A percentile compares a stretch with the other conserved stretches of the same genome.
phyloP scores from a whole-genome alignment of 441 rosid genomes.

The Aquilaria agallochum region DNA sequence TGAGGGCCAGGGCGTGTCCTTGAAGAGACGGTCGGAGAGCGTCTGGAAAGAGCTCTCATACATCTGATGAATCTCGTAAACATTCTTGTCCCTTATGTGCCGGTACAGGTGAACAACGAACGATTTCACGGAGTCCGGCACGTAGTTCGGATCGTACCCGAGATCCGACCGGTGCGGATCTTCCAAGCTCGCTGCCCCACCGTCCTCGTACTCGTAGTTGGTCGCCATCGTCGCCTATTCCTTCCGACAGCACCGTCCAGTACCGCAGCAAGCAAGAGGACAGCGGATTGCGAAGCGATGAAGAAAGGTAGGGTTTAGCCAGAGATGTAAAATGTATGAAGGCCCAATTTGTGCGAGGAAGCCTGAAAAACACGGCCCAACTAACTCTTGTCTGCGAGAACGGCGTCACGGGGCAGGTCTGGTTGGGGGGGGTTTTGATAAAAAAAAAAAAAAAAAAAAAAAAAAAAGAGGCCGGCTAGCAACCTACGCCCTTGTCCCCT shows the following conservation, averaged over 20 bases:
- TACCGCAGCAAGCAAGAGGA: not conserved
- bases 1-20: slow-evolving; percentile 95
- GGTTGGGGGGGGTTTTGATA: too few relatives aligned
- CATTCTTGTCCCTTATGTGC: slow-evolving; percentile 93
- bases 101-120: slow-evolving; percentile 94
- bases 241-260: too few relatives aligned
- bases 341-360: too few relatives aligned
- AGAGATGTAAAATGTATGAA: too few relatives aligned
- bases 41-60: slow-evolving; percentile 93
- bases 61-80: slow-evolving; percentile 99
- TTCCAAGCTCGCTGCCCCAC: slow-evolving; percentile 34
- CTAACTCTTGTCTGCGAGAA: too few relatives aligned
- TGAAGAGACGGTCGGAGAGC: slow-evolving; percentile 76
- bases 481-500: too few relatives aligned
- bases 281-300: not conserved
- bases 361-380: too few relatives aligned
- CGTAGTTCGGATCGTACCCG: slow-evolving; percentile 82
- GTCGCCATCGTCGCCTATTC: slow-evolving; percentile 35
- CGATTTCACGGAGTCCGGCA: slow-evolving; percentile 89
- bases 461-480: slow-evolving; percentile 13
- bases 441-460: slow-evolving; percentile 5
- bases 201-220: slow-evolving; percentile 57
- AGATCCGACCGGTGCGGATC: slow-evolving; percentile 35
- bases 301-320: slow-evolving; percentile 26
- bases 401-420: too few relatives aligned